Evolutionary conservation across 2,329 filamentous ascomycete species (phyloP), one percentile per base, ranked within the genome.

Genomic region (Alternaria ventricosa): DNA sequence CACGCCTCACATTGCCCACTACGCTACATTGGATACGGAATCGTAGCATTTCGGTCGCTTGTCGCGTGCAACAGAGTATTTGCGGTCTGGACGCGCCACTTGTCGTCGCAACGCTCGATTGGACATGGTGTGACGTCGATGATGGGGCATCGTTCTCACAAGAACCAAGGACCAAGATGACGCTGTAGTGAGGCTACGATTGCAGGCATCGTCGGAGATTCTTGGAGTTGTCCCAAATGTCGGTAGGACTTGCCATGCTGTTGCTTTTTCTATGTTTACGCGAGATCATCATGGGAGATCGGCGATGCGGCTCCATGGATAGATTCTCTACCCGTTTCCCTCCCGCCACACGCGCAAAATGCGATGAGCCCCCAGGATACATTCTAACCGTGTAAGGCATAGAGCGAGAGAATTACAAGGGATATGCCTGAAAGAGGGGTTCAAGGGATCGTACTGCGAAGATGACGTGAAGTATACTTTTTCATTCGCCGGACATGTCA

Each of bases 321-420:
- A 54, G 44, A 44, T 67, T 60, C 60, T 65, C 49, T 67, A 60
- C 62, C 64, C 60, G 60, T 62, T 58, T 62, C 61, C 71, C 70
- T 76, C 73, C 73, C 72, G 75, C 71, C 69, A 65, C 70, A 77
- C 58, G 67, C 72, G 72, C 73, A 69, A 55, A 60, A 71, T 65
- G 66, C 69, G 65, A 67, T 41, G 58, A 36, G 55, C 49, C 63
- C 55, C 61, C 47, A 49, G 20, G 22, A 10, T 36, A 36, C 15
- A 10, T 22, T 44, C 62, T 70, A 64, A 55, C 66, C 64, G 15
- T 30, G 55, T 61, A 60, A 36, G 57, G 67, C 36, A 63, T 67
- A 65, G 64, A 33, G 61, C 30, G 60, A 46, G 56, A 22, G 44
- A 28, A 56, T 10, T 54, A 55, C 67, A 53, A 47, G 61, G 67